Conservation (phyloP, 768 basidiomycete species). For the Cystobasidium ongulense region DNA sequence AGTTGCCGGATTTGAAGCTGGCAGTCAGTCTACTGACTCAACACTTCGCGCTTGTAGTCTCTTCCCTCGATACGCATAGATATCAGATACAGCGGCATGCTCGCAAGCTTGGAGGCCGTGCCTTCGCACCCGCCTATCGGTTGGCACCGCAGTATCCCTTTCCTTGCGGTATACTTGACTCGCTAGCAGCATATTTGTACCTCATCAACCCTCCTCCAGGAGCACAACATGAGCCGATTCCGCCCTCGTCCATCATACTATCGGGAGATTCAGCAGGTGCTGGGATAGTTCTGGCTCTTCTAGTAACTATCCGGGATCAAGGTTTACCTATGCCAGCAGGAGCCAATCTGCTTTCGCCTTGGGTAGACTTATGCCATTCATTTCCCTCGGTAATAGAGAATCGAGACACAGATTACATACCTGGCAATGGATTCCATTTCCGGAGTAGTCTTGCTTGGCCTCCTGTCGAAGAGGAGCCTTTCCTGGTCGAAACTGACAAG, state of each 20-base stretch:
- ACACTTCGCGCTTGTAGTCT: conserved; percentile 38
- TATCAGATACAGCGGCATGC: conserved; percentile 70
- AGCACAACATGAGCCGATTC: conserved; percentile 67
- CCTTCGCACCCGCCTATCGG: conserved; percentile 50
- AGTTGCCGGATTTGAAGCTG: conserved; percentile 45
- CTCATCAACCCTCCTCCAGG: conserved; percentile 76
- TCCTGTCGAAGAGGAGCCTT: conserved; percentile 27
- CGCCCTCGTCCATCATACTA: conserved; percentile 71
- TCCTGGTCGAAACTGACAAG: conserved; percentile 44
- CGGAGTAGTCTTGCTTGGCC: conserved; percentile 44
- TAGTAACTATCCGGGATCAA: conserved; percentile 74
- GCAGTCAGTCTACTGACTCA: conserved; percentile 55
- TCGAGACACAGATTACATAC: conserved; percentile 58
- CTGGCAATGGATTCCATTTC: neutral
- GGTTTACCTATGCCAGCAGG: conserved; percentile 77
- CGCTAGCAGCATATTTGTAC: conserved; percentile 80
- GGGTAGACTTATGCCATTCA: conserved; percentile 84
- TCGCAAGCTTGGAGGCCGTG: conserved; percentile 79
- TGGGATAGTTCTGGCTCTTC: conserved; percentile 68
- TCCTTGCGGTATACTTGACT: conserved; percentile 68
- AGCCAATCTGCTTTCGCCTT: conserved; percentile 80
- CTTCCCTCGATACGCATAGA: conserved; percentile 46
- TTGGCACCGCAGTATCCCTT: conserved; percentile 97
- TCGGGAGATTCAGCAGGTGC: conserved; percentile 92
- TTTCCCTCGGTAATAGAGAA: conserved; percentile 82